These are phyloP conservation scores for Avena sativa DNA, from an alignment of 176 grass and related monocot genomes.

Conservation along the genomic window DNA sequence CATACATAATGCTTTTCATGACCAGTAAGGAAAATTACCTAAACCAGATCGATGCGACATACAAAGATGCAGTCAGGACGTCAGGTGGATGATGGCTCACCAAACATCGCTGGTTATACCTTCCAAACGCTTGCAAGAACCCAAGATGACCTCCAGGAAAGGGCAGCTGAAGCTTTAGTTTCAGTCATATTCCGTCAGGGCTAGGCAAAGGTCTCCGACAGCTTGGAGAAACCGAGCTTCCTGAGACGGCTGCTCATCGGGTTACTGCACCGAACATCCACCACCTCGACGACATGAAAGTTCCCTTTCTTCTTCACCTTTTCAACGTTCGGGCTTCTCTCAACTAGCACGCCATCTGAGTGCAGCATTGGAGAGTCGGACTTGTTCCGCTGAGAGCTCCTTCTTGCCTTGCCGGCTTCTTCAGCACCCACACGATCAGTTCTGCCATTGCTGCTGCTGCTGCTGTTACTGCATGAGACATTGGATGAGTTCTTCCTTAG, in stretches of 20 bases:
- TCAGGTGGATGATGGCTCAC: slow-evolving; percentile 15
- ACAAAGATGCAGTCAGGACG: slow-evolving; percentile 12
- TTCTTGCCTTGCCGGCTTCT: slow-evolving; percentile 56
- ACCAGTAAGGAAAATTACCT: slow-evolving; percentile 15
- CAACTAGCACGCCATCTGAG: slow-evolving; percentile 42
- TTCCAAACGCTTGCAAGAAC: slow-evolving; percentile 33
- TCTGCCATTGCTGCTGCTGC: slow-evolving; percentile 38
- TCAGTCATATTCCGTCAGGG: slow-evolving; percentile 29
- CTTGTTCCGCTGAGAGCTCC: slow-evolving; percentile 47
- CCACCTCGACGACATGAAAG: slow-evolving; percentile 67
- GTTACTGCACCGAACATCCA: slow-evolving; percentile 83
- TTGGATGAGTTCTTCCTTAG: slow-evolving; percentile 52
- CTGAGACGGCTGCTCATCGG: slow-evolving; percentile 89
- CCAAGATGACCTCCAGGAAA: slow-evolving; percentile 18
- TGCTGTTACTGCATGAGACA: slow-evolving; percentile 28
- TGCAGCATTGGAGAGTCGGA: slow-evolving; percentile 57
- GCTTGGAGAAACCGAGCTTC: slow-evolving; percentile 98
- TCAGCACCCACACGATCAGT: slow-evolving; percentile 34
- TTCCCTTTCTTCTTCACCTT: slow-evolving; percentile 77
- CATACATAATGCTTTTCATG: slow-evolving; percentile 32
- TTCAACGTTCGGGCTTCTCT: slow-evolving; percentile 27
- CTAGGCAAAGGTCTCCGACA: slow-evolving; percentile 92
- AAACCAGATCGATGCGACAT: slow-evolving; percentile 14
- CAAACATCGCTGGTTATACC: slow-evolving; percentile 15
- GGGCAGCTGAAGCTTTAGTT: slow-evolving; percentile 28